Evolutionary conservation across 1,139 yeast genomes (phyloP).

Genomic region (Magnusiomyces magnusii): DNA sequence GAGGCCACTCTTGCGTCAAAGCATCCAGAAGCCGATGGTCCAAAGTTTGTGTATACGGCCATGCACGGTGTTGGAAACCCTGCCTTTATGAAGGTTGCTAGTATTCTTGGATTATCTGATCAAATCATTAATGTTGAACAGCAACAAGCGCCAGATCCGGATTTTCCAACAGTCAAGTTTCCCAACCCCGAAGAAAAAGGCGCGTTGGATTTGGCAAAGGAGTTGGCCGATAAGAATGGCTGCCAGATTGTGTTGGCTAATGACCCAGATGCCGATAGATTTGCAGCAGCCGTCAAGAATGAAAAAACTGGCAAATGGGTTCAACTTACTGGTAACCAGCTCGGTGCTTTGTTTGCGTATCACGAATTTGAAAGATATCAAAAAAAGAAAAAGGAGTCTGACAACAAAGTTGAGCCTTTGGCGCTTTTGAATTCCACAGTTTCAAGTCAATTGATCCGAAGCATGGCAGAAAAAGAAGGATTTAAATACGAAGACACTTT

Average conservation of each 20-base stretch:
- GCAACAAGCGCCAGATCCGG: slow-evolving; percentile 74
- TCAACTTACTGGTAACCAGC: slow-evolving; percentile 86
- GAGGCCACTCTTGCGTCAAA: neutral
- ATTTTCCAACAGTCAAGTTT: slow-evolving; percentile 73
- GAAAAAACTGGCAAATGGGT: slow-evolving; percentile 45
- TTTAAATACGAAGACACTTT: slow-evolving; percentile 70
- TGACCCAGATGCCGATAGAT: slow-evolving; percentile 97
- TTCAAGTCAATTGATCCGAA: slow-evolving; percentile 70
- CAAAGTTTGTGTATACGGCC: slow-evolving; percentile 74
- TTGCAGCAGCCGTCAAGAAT: slow-evolving; percentile 55
- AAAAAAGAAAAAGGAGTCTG: slow-evolving; percentile 12
- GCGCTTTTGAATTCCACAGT: slow-evolving; percentile 84
- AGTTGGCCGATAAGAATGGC: slow-evolving; percentile 41
- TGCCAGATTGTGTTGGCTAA: slow-evolving; percentile 65
- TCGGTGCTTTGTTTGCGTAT: slow-evolving; percentile 78
- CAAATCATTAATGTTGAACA: slow-evolving; percentile 44
- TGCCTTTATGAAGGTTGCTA: slow-evolving; percentile 27
- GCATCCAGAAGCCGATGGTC: slow-evolving; percentile 23
- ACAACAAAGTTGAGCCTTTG: slow-evolving; percentile 30
- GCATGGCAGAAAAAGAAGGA: slow-evolving; percentile 57
- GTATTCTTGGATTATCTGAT: slow-evolving; percentile 29
- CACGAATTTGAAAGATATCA: slow-evolving; percentile 42
- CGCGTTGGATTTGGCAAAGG: slow-evolving; percentile 68
- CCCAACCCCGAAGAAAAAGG: slow-evolving; percentile 98
- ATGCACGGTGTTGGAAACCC: slow-evolving; percentile 86